Percentiles rank a stretch among this genome's conserved stretches.
Evolutionary conservation across 2,329 filamentous ascomycete species (phyloP).

Genomic region (Juglanconis juglandina): DNA sequence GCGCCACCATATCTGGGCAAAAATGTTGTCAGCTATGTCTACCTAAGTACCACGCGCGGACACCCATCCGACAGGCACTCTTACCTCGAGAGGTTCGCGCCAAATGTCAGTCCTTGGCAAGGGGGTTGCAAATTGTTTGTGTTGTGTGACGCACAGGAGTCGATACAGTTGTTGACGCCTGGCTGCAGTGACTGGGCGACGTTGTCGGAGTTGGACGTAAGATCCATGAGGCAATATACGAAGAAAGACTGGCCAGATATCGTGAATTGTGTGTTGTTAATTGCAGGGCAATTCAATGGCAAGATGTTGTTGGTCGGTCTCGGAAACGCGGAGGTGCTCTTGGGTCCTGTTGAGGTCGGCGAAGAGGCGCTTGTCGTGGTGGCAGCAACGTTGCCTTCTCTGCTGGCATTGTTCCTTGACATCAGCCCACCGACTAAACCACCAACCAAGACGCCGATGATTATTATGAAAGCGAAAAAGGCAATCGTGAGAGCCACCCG

Average conservation of each 20-base stretch:
- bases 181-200: conserved; percentile 1
- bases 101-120: conserved; percentile 8
- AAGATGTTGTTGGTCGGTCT: conserved; percentile 2
- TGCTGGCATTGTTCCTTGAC: neutral
- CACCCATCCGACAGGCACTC: neutral
- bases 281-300: conserved; percentile 2
- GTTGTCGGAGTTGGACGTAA: neutral
- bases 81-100: conserved; percentile 3
- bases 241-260: neutral
- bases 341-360: neutral
- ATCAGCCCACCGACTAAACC: conserved; percentile 1
- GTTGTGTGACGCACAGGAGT: neutral
- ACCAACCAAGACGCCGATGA: neutral
- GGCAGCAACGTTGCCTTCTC: neutral
- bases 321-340: conserved; percentile 12
- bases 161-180: conserved; percentile 1
- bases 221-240: conserved; percentile 1
- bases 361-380: conserved; percentile 1
- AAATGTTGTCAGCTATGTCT: too few species aligned
- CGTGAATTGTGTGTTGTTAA: conserved; percentile 5
- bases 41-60: too few species aligned
- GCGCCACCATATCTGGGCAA: neutral
- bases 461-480: neutral
- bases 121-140: neutral
- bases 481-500: neutral